A percentile compares a stretch with the other conserved stretches of the same genome.
phyloP scores from a whole-genome alignment of 208 protist species.

The Trichomonas tenax region DNA sequence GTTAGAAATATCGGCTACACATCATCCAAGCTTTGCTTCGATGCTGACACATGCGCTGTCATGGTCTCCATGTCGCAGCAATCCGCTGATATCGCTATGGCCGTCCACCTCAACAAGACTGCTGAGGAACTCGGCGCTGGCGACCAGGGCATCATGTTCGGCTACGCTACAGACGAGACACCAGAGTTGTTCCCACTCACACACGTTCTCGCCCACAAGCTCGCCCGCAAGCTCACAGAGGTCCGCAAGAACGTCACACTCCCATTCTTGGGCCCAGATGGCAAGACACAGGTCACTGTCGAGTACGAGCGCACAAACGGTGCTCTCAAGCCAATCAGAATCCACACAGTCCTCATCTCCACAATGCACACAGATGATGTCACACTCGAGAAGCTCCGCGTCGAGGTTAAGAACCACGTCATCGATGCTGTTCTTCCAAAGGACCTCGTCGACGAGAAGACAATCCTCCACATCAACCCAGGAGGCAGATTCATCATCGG shows the following conservation, averaged over 20 bases:
- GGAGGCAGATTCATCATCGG: constrained; percentile 96
- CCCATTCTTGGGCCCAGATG: constrained; percentile 63
- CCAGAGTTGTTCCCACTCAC: constrained; percentile 88
- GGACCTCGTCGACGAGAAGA: constrained; percentile 74
- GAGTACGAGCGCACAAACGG: constrained; percentile 81
- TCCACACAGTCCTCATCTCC: constrained; percentile 94
- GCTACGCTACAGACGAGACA: constrained; percentile 97
- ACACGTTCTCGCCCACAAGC: constrained; percentile 72
- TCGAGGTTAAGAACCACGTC: constrained; percentile 76
- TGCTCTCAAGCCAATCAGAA: constrained; percentile 64
- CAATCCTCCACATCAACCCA: constrained; percentile 94
- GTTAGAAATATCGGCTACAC: constrained; percentile 79
- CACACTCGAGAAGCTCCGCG: constrained; percentile 24
- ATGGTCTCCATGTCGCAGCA: constrained; percentile 69
- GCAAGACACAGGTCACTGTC: constrained; percentile 94
- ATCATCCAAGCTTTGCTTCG: constrained; percentile 58
- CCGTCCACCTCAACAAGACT: constrained; percentile 73
- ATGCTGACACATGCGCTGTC: constrained; percentile 93
- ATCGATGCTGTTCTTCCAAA: constrained; percentile 75
- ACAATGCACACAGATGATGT: constrained; percentile 83
- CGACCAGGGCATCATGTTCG: constrained; percentile 98
- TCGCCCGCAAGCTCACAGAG: constrained; percentile 77
- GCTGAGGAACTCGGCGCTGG: constrained; percentile 89
- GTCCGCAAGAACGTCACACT: constrained; percentile 67
- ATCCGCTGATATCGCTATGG: constrained; percentile 91